phyloP scores from a whole-genome alignment of 2,329 filamentous ascomycete species.

The Scedosporium aurantiacum region DNA sequence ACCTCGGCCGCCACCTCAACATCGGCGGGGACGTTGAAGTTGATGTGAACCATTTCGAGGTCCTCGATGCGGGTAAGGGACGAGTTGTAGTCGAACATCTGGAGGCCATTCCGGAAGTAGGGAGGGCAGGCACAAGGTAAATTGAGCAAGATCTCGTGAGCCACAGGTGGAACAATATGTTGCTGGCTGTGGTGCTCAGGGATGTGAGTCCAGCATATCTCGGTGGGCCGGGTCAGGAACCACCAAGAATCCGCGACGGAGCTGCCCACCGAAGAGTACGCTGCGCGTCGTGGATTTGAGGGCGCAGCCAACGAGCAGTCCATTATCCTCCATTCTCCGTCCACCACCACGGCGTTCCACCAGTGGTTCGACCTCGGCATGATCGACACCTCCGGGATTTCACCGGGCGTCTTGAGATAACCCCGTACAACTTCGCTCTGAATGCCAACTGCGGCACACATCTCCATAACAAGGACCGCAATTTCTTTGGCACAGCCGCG shows the following conservation, averaged over 20 bases:
- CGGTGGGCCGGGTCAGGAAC: constrained; percentile 79
- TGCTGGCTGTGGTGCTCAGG: constrained; percentile 81
- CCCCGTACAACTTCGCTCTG: constrained; percentile 80
- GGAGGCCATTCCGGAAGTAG: constrained; percentile 72
- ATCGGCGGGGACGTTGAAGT: constrained; percentile 77
- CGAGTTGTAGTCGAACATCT: constrained; percentile 85
- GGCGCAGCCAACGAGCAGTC: constrained; percentile 88
- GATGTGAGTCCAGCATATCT: constrained; percentile 93
- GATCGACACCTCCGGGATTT: constrained; percentile 66
- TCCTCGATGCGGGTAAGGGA: constrained; percentile 77
- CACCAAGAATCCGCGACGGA: constrained; percentile 77
- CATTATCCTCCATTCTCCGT: constrained; percentile 93
- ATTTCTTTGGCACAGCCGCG: constrained; percentile 84
- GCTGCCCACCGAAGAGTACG: constrained; percentile 63
- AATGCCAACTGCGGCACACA: constrained; percentile 84
- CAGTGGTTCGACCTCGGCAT: constrained; percentile 88
- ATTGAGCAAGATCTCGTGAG: constrained; percentile 74
- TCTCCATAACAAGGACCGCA: constrained; percentile 76
- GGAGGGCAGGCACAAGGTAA: constrained; percentile 77
- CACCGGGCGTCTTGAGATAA: constrained; percentile 83
- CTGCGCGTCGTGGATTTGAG: constrained; percentile 68
- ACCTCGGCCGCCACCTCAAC: constrained; percentile 89
- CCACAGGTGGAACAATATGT: constrained; percentile 80
- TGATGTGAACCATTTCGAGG: constrained; percentile 84
- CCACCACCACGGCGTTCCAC: constrained; percentile 92